phyloP scores from a whole-genome alignment of 2,329 filamentous ascomycete species.

The Ascochyta lentis region DNA sequence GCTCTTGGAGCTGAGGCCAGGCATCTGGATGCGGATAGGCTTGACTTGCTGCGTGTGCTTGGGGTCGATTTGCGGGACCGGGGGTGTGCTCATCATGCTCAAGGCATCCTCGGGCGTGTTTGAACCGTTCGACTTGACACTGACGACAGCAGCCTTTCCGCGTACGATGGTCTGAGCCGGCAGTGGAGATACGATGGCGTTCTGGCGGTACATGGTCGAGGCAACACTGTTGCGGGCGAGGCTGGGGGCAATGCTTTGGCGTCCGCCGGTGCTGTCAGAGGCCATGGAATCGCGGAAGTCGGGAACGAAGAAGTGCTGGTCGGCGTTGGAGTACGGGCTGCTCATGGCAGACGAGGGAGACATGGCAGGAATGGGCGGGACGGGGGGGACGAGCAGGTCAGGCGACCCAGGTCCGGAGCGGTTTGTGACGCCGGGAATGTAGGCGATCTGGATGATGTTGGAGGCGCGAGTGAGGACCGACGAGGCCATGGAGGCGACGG shows the following conservation, averaged over 20 bases:
- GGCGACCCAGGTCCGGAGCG: conserved; percentile 85
- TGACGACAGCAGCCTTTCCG: conserved; percentile 90
- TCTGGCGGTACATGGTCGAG: conserved; percentile 92
- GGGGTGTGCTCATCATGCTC: conserved; percentile 63
- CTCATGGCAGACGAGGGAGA: conserved; percentile 63
- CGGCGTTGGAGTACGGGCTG: conserved; percentile 64
- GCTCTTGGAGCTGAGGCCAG: conserved; percentile 46
- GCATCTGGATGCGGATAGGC: conserved; percentile 52
- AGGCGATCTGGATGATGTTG: conserved; percentile 99
- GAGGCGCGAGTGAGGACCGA: conserved; percentile 95
- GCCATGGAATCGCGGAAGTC: conserved; percentile 92
- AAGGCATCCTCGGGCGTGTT: conserved; percentile 59
- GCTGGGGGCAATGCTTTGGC: conserved; percentile 58
- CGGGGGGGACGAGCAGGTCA: conserved; percentile 82
- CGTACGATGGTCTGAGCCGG: conserved; percentile 87
- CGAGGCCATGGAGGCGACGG: conserved; percentile 90
- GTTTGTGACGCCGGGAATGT: conserved; percentile 96
- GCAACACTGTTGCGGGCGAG: conserved; percentile 69
- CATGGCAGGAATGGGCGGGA: conserved; percentile 81
- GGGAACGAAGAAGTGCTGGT: conserved; percentile 93
- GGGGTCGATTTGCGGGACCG: conserved; percentile 75
- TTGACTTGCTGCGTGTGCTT: conserved; percentile 46
- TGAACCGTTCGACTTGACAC: conserved; percentile 75
- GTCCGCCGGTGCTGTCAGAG: conserved; percentile 71
- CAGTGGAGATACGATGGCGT: conserved; percentile 78